Conservation (phyloP, 441 rosid species). For the Dalechampia spathulata region DNA sequence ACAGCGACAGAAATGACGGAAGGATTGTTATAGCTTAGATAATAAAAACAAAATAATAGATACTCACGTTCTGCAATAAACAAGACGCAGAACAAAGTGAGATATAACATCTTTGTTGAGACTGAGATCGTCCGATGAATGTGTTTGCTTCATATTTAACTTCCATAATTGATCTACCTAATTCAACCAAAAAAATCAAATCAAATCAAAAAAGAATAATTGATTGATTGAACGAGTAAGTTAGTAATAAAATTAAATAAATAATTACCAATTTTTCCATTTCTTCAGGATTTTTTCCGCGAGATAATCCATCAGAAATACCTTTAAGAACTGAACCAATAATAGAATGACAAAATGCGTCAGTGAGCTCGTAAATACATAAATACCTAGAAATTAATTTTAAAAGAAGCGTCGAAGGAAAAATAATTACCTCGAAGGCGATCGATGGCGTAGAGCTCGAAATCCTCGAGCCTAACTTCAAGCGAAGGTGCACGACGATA, state of each 20-base stretch:
- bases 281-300: slow-evolving; percentile 70
- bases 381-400: neutral
- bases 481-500: slow-evolving; percentile 74
- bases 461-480: slow-evolving; percentile 91
- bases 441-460: slow-evolving; percentile 91
- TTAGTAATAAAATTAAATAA: neutral
- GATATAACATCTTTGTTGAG: slow-evolving; percentile 71
- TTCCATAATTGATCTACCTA: slow-evolving; percentile 53
- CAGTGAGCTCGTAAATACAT: neutral
- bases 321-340: slow-evolving; percentile 67
- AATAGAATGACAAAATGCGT: neutral
- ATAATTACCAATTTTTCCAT: slow-evolving; percentile 51
- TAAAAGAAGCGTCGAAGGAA: too few relatives aligned
- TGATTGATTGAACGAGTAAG: neutral
- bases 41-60: too few relatives aligned
- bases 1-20: too few relatives aligned
- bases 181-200: slow-evolving; percentile 1
- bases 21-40: too few relatives aligned
- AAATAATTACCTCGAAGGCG: slow-evolving; percentile 58
- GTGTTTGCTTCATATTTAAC: slow-evolving; percentile 54
- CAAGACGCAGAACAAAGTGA: slow-evolving; percentile 81
- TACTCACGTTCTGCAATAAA: slow-evolving; percentile 90
- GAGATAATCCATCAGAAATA: slow-evolving; percentile 73
- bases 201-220: neutral
- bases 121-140: slow-evolving; percentile 38